Evolutionary conservation across 768 basidiomycete species (phyloP).

Genomic region (Tephrocybe sp.): DNA sequence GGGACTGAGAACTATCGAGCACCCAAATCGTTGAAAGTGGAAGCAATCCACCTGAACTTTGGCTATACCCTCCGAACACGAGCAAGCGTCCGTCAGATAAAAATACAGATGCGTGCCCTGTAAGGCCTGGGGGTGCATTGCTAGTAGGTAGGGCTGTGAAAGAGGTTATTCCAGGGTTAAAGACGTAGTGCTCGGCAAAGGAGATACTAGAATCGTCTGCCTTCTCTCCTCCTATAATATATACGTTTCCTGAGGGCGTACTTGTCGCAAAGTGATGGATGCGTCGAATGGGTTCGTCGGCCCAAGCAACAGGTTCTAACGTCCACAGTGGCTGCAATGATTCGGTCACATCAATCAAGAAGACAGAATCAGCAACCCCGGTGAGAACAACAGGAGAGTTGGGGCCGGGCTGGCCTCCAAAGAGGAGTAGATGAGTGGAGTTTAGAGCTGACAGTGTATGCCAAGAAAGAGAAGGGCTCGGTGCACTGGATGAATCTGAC

Average conservation of each 20-base stretch:
- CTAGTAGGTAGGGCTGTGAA: conserved; percentile 58
- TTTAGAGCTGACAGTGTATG: conserved; percentile 74
- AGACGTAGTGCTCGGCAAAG: conserved; percentile 66
- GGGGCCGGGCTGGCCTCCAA: conserved; percentile 76
- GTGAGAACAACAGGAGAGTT: conserved; percentile 52
- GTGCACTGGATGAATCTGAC: conserved; percentile 39
- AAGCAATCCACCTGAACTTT: conserved; percentile 44
- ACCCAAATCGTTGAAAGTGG: conserved; percentile 62
- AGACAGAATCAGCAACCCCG: conserved; percentile 61
- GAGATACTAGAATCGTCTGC: conserved; percentile 73
- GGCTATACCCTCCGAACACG: conserved; percentile 72
- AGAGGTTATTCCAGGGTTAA: conserved; percentile 45
- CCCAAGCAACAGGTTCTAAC: conserved; percentile 53
- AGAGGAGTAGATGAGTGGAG: conserved; percentile 53
- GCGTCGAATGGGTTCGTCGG: conserved; percentile 67
- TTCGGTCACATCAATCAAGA: conserved; percentile 47
- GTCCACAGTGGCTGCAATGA: conserved; percentile 43
- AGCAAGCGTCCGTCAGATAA: conserved; percentile 68
- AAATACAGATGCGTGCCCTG: conserved; percentile 72
- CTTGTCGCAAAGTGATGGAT: conserved; percentile 72
- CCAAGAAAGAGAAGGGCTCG: conserved; percentile 73
- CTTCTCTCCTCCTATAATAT: conserved; percentile 77
- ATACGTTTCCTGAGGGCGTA: conserved; percentile 49
- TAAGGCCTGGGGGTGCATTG: conserved; percentile 64
- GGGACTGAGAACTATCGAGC: conserved; percentile 53